Evolutionary conservation across 225 moss, liverwort and hornwort genomes (phyloP).

Genomic region (Antitrichia curtipendula): DNA sequence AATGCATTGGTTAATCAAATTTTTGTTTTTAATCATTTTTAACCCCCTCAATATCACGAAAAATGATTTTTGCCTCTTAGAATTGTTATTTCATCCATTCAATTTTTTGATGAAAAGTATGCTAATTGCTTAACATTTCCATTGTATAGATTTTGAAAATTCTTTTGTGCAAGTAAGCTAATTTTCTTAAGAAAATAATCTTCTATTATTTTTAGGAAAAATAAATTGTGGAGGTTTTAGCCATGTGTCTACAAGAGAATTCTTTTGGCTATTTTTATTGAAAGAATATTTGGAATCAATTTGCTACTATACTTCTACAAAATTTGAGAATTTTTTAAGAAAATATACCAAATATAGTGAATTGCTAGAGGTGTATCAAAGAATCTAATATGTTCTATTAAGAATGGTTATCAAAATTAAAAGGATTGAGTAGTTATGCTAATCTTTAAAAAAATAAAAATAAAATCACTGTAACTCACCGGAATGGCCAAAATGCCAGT

Average conservation of each 20-base stretch:
- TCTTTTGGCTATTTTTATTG: too few relatives aligned
- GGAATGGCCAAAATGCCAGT: background rate
- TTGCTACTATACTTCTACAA: rapidly evolving
- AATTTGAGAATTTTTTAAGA: background rate
- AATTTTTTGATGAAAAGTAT: background rate
- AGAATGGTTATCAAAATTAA: background rate
- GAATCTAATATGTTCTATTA: background rate
- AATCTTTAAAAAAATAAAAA: background rate
- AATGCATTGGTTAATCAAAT: background rate
- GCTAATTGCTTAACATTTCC: background rate
- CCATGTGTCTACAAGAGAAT: background rate
- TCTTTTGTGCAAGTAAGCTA: background rate
- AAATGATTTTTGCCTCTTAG: rapidly evolving
- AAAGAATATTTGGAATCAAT: background rate
- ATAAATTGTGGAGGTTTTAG: rapidly evolving
- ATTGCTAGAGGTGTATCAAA: too few relatives aligned
- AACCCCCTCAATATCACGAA: rapidly evolving
- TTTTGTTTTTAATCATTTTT: background rate
- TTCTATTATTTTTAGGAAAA: background rate
- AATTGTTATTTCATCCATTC: background rate
- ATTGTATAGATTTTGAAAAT: rapidly evolving
- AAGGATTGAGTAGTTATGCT: rapidly evolving
- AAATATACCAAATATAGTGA: background rate
- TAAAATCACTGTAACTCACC: background rate
- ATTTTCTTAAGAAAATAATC: rapidly evolving